Evolutionary conservation across 306 rosid species (phyloP).

Genomic region (Vigna hirtella): DNA sequence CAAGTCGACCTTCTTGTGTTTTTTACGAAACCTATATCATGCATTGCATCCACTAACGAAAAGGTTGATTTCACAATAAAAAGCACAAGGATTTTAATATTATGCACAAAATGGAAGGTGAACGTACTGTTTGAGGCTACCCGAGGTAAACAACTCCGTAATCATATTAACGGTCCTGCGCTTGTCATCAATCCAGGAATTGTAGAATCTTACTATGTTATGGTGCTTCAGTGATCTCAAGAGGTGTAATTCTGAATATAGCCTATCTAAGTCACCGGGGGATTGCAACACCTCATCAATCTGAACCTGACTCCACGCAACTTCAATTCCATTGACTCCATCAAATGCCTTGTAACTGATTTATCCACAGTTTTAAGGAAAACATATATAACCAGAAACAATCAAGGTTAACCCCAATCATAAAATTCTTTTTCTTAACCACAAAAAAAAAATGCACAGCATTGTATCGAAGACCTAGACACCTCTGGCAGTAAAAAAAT

Average conservation of each 20-base stretch:
- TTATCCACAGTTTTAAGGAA: not conserved
- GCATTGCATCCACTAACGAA: conserved; percentile 12
- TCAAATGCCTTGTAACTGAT: conserved; percentile 20
- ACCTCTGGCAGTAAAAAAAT: not conserved
- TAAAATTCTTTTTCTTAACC: not conserved
- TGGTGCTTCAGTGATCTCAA: conserved; percentile 70
- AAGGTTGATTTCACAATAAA: not conserved
- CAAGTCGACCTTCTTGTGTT: conserved; percentile 1
- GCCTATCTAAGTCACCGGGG: conserved; percentile 42
- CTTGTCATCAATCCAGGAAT: conserved; percentile 79
- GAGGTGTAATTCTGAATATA: conserved; percentile 84
- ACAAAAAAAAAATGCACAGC: not conserved
- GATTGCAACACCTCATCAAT: conserved; percentile 2
- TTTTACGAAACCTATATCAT: conserved; percentile 2
- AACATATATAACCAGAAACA: not conserved
- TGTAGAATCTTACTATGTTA: conserved; percentile 73
- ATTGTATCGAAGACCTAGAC: not conserved
- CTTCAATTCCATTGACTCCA: conserved; percentile 12
- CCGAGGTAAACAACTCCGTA: conserved; percentile 17
- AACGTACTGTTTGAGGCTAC: conserved; percentile 11
- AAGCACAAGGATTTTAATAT: not conserved
- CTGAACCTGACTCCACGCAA: conserved; percentile 24
- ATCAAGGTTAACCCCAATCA: not conserved
- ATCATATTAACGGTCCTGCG: conserved; percentile 4
- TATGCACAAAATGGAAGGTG: not conserved